Base-by-base conservation (phyloP, 768 basidiomycete genomes). In the Cantharellus cinnabarinus region DNA sequence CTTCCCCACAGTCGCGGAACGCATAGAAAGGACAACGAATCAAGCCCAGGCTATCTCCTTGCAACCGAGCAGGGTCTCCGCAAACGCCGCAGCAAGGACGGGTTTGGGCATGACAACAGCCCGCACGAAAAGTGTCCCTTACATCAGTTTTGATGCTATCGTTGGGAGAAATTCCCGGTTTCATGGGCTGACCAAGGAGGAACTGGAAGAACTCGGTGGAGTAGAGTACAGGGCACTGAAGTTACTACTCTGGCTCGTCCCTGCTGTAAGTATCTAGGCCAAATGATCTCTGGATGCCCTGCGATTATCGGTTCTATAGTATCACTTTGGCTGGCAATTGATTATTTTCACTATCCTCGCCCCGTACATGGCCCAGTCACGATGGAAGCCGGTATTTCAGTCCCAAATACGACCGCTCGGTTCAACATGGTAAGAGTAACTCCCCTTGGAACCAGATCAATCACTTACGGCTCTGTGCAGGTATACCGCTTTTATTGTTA, bases 131-230 rank as follows among this genome's bases (percentile, higher is more conserved):
- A 65, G 70, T 0, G 89, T 85, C 2, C 73, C 85, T 0, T 97
- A 97, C 68, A 82, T 97, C 60, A 77, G 81, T 1, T 97, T 95
- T 66, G 79, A 88, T 51, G 85, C 89, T 4, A 60, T 67, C n/a
- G 68, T 68, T 5, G 66, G 66, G 0, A 42, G 60, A 50, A 58
- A 59, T 37, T 62, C 56, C n/a, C 60, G 63, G 63, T 76, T 76
- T 62, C 67, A 72, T 69, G 63, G 67, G 29, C 70, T 94, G 58
- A 86, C 82, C 0, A 75, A 77, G 20, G 88, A 90, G 53, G 85
- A 97, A 66, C 72, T 87, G 64, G 90, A 94, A 63, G 89, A 95
- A 68, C 71, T 98, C 3, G 91, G 91, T 3, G 93, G 94, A 20
- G 84, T 95, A 4, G 94, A 99, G 68, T 98, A 87, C 66, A 77